Evolutionary conservation across 2,329 filamentous ascomycete species (phyloP).

Genomic region (Huntiella abstrusa): DNA sequence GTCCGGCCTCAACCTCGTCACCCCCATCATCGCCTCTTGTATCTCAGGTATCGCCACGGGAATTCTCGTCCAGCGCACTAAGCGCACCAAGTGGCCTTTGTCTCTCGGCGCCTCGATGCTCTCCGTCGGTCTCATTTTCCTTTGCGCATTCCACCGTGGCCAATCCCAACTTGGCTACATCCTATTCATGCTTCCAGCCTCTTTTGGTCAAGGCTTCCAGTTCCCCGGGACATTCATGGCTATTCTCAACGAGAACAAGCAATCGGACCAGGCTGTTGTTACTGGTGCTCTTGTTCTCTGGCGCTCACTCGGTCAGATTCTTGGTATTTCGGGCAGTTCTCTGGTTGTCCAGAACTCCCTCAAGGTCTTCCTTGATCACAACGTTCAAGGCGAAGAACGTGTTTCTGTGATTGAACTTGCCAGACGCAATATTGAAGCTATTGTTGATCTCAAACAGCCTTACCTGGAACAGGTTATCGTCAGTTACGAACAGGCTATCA

Average conservation of each 20-base stretch:
- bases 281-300: conserved; percentile 54
- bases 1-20: conserved; percentile 53
- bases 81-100: conserved; percentile 40
- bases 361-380: conserved; percentile 34
- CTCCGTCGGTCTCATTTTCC: conserved; percentile 30
- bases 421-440: conserved; percentile 34
- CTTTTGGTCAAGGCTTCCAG: conserved; percentile 42
- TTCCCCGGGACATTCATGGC: conserved; percentile 47
- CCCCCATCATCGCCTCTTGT: conserved; percentile 40
- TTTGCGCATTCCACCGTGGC: conserved; percentile 30
- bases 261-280: conserved; percentile 46
- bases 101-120: conserved; percentile 29
- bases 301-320: conserved; percentile 50
- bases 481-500: conserved; percentile 34
- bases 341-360: conserved; percentile 57
- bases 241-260: conserved; percentile 38
- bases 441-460: conserved; percentile 24
- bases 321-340: conserved; percentile 54
- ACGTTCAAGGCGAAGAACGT: conserved; percentile 41
- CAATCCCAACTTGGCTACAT: conserved; percentile 36
- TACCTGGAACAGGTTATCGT: conserved; percentile 35
- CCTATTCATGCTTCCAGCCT: conserved; percentile 34
- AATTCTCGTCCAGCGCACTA: conserved; percentile 40
- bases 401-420: conserved; percentile 33
- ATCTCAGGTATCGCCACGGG: conserved; percentile 37